phyloP scores from a whole-genome alignment of 192 early-diverging fungal genomes.

The Geosiphon pyriformis region DNA sequence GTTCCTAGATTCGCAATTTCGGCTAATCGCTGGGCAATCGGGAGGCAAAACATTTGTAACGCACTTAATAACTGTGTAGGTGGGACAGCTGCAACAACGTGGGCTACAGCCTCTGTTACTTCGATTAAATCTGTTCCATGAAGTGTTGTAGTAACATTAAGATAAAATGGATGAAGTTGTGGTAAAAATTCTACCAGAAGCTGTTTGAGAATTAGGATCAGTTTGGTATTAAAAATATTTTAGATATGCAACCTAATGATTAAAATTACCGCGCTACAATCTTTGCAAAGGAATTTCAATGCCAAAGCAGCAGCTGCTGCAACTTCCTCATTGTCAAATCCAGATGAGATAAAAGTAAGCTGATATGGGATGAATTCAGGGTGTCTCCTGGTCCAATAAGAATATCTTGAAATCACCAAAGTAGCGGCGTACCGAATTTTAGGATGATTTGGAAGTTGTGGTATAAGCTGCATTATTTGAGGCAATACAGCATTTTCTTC shows the following conservation, averaged over 20 bases:
- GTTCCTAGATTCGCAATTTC: slow-evolving; percentile 45
- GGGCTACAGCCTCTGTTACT: slow-evolving; percentile 84
- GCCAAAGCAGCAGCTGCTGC: slow-evolving; percentile 81
- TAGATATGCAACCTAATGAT: background rate
- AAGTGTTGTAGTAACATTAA: slow-evolving; percentile 62
- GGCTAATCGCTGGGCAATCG: slow-evolving; percentile 68
- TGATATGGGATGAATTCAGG: slow-evolving; percentile 90
- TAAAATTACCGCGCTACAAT: slow-evolving; percentile 70
- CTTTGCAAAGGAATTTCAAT: slow-evolving; percentile 84
- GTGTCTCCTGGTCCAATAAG: slow-evolving; percentile 85
- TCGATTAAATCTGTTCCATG: slow-evolving; percentile 66
- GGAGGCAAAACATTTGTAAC: slow-evolving; percentile 67
- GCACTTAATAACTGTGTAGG: slow-evolving; percentile 48
- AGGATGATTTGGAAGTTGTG: slow-evolving; percentile 82
- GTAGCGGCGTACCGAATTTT: slow-evolving; percentile 95
- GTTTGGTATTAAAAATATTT: background rate
- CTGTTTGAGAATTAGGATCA: no score
- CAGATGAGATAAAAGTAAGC: slow-evolving; percentile 83
- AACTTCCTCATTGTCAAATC: slow-evolving; percentile 82
- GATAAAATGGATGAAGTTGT: slow-evolving; percentile 81
- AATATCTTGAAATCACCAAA: slow-evolving; percentile 92
- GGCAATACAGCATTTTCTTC: slow-evolving; percentile 76
- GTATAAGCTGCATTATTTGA: slow-evolving; percentile 86
- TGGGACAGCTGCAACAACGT: slow-evolving; percentile 80
- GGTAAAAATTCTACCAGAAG: slow-evolving; percentile 69